phyloP scores from a whole-genome alignment of 2,329 filamentous ascomycete species.

The Ascochyta viciae-villosae region DNA sequence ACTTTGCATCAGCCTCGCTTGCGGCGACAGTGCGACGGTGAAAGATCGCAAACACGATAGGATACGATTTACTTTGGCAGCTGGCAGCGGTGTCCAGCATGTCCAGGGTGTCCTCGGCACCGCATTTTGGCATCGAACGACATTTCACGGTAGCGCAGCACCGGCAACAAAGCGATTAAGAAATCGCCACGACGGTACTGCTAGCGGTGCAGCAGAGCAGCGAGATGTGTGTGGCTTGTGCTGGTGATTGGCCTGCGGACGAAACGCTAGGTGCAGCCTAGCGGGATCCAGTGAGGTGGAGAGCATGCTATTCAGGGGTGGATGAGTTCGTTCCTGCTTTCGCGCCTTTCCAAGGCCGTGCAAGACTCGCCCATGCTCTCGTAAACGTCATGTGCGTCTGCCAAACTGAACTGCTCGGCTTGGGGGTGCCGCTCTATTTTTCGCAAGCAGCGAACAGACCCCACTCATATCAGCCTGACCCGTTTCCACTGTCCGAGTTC shows the following conservation, averaged over 20 bases:
- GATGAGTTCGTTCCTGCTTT: slow-evolving; percentile 20
- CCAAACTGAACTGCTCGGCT: slow-evolving; percentile 25
- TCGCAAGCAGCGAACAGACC: slow-evolving; percentile 30
- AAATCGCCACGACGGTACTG: slow-evolving; percentile 37
- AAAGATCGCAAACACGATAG: slow-evolving; percentile 11
- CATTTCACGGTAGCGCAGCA: slow-evolving; percentile 16
- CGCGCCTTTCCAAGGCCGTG: slow-evolving; percentile 30
- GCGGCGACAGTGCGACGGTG: slow-evolving; percentile 28
- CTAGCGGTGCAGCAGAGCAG: slow-evolving; percentile 14
- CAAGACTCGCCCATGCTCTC: slow-evolving; percentile 37
- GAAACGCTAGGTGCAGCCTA: slow-evolving; percentile 18
- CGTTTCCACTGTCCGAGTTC: slow-evolving; percentile 18
- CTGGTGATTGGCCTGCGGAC: slow-evolving; percentile 13
- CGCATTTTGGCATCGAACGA: slow-evolving; percentile 16
- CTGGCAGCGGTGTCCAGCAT: not conserved
- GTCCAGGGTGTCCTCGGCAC: slow-evolving; percentile 1
- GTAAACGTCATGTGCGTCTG: slow-evolving; percentile 46
- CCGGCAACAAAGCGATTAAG: slow-evolving; percentile 18
- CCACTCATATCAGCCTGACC: slow-evolving; percentile 37
- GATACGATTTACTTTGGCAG: not conserved
- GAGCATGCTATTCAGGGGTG: slow-evolving; percentile 16
- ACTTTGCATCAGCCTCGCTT: slow-evolving; percentile 29
- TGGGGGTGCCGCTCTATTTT: slow-evolving; percentile 34
- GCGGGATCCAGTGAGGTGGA: slow-evolving; percentile 12
- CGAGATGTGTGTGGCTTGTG: slow-evolving; percentile 7